Base-by-base conservation (phyloP, 352 stramenopile genomes). In the Phytophthora parvispora region DNA sequence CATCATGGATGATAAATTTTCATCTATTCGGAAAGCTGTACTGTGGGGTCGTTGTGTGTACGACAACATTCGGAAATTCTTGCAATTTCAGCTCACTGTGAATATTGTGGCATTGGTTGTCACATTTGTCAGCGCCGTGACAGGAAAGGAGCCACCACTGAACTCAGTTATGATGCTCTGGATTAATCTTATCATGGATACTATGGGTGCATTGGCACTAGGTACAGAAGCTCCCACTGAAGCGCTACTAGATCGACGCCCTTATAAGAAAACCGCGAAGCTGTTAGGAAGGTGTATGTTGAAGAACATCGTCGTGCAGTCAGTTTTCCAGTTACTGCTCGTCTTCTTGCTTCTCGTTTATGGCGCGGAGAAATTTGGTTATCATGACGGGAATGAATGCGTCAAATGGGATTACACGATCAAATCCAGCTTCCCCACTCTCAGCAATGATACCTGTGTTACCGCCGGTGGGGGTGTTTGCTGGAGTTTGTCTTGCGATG, bases 121-220 rank as follows among this genome's bases (percentile, higher is more conserved):
- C 13, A 93, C 86, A 1, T 93, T 95, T 27, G 69, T 93, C 24
- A 92, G 86, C 50, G 88, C 88, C 4, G 89, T 99, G 51, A 84
- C 78, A 0, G 95, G 90, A 20, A 91, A 92, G 51, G 92, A 95
- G 43, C 86, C 88, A 27, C 87, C 85, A 4, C 67, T 96, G 24
- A 93, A 93, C 65, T 90, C 87, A 24, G 89, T 96, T 42, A 94
- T 94, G 86, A 94, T 96, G 86, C 80, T 96, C 18, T 96, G 89
- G 89, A 92, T 96, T 61, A 95, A 96, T 43, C 62, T 96, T 12
- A 95, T 95, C 61, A 96, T 95, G 85, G 89, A 96, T 59, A 92
- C 87, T 9, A 94, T 94, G 84, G 85, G 86, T 1, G 85, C 87
- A 1, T 45, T 94, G 3, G 89, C 89, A 12, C 71, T 95, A 1